phyloP scores from a whole-genome alignment of 208 protist species.

The Leishmania martiniquensis region DNA sequence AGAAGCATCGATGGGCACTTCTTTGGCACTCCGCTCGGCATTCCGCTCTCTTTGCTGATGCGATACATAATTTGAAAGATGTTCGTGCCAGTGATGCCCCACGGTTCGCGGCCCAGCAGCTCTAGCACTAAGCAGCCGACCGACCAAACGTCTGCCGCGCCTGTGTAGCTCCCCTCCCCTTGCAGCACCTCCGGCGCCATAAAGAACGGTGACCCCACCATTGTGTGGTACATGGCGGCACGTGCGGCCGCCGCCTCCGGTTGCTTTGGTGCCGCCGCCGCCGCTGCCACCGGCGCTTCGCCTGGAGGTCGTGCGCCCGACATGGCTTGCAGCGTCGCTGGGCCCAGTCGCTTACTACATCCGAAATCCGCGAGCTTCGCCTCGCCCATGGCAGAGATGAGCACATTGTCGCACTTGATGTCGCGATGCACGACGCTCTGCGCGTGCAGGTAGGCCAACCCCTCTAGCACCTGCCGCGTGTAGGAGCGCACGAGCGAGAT shows the following conservation, averaged over 20 bases:
- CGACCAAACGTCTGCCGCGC: slow-evolving; percentile 87
- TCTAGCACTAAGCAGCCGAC: slow-evolving; percentile 89
- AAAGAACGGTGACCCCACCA: slow-evolving; percentile 87
- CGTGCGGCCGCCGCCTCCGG: slow-evolving; percentile 8
- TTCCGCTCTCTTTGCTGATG: slow-evolving; percentile 62
- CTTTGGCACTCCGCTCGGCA: slow-evolving; percentile 79
- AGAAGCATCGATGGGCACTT: slow-evolving; percentile 56
- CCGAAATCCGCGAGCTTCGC: slow-evolving; percentile 96
- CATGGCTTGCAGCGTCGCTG: slow-evolving; percentile 22
- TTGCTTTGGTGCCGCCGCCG: not conserved
- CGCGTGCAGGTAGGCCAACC: slow-evolving; percentile 85
- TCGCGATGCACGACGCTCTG: slow-evolving; percentile 86
- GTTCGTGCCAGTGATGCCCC: slow-evolving; percentile 49
- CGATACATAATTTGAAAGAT: slow-evolving; percentile 87
- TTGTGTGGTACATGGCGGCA: slow-evolving; percentile 64
- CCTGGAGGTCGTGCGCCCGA: not conserved
- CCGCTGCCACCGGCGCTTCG: not conserved
- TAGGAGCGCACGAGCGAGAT: slow-evolving; percentile 84
- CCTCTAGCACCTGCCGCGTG: slow-evolving; percentile 89
- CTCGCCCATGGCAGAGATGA: slow-evolving; percentile 84
- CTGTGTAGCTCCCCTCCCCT: slow-evolving; percentile 61
- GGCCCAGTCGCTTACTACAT: slow-evolving; percentile 88
- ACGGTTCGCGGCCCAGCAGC: slow-evolving; percentile 83
- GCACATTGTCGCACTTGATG: slow-evolving; percentile 93
- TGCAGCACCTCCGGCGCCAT: slow-evolving; percentile 92